These are phyloP conservation scores for Rubia balearica DNA, from an alignment of 305 asterid species.

Conservation along the genomic window DNA sequence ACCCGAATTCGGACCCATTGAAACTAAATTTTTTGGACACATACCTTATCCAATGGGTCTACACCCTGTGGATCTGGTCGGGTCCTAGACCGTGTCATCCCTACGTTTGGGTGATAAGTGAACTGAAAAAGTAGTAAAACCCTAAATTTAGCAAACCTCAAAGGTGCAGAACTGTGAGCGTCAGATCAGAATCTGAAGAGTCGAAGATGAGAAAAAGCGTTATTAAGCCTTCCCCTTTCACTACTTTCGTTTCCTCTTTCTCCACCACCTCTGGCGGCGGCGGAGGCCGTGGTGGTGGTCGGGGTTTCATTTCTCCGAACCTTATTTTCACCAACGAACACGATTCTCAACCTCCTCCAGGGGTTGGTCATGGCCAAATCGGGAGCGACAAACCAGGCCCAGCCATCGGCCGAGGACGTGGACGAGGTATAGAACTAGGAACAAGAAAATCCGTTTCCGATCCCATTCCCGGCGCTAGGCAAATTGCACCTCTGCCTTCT, in stretches of 20 bases:
- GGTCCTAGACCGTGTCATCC: too few species aligned
- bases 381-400: conserved; percentile 40
- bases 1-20: too few species aligned
- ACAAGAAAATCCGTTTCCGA: neutral
- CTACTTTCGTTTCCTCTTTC: conserved; percentile 37
- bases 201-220: conserved; percentile 52
- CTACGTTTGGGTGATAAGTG: too few species aligned
- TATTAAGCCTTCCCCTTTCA: conserved; percentile 28
- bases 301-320: conserved; percentile 42
- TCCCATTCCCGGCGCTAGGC: neutral
- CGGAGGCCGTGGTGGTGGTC: conserved; percentile 38
- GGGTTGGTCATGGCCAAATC: conserved; percentile 48
- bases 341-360: conserved; percentile 19
- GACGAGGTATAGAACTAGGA: conserved; percentile 35
- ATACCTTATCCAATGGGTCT: too few species aligned
- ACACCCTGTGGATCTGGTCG: too few species aligned
- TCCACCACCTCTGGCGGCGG: conserved; percentile 52
- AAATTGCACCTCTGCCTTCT: conserved; percentile 18
- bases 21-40: too few species aligned
- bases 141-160: too few species aligned
- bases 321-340: conserved; percentile 5
- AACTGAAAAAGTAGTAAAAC: too few species aligned
- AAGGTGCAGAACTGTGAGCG: too few species aligned
- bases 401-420: conserved; percentile 50
- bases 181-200: neutral